phyloP scores from a whole-genome alignment of 108 stramenopile species.

The Skeletonema marinoi region DNA sequence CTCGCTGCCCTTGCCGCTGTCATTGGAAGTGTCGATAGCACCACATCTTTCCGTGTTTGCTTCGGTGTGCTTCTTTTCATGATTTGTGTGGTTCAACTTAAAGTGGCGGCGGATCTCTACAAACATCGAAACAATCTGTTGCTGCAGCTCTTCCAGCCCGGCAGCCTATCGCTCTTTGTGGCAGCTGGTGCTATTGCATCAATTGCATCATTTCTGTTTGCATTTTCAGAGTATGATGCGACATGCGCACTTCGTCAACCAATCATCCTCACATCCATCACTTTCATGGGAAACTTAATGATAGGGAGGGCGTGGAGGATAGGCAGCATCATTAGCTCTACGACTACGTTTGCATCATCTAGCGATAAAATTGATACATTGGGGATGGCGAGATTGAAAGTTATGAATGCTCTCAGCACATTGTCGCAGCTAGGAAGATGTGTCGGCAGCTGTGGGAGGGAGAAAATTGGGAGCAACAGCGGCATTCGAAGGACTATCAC shows the following conservation, averaged over 20 bases:
- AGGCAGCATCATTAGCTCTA: too few species aligned
- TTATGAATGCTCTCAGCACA: neutral
- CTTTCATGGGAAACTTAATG: too few species aligned
- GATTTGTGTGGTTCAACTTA: neutral
- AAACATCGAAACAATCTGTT: neutral
- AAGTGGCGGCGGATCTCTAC: neutral
- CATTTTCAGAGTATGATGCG: too few species aligned
- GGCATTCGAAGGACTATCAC: neutral
- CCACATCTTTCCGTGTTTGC: neutral
- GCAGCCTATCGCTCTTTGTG: neutral
- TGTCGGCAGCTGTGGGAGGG: conserved; percentile 1
- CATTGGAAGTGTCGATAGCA: neutral
- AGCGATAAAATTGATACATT: too few species aligned
- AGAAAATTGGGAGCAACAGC: neutral
- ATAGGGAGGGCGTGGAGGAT: too few species aligned
- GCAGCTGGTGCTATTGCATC: neutral
- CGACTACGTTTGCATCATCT: too few species aligned
- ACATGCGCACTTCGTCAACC: too few species aligned
- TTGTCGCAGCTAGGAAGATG: neutral
- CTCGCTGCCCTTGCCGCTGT: neutral
- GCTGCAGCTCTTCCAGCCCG: neutral
- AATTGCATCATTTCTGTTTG: neutral
- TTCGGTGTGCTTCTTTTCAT: neutral
- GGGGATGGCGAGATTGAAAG: neutral
- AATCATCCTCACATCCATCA: too few species aligned